phyloP scores from a whole-genome alignment of 257 asterid genomes.

The Lycium ferocissimum region DNA sequence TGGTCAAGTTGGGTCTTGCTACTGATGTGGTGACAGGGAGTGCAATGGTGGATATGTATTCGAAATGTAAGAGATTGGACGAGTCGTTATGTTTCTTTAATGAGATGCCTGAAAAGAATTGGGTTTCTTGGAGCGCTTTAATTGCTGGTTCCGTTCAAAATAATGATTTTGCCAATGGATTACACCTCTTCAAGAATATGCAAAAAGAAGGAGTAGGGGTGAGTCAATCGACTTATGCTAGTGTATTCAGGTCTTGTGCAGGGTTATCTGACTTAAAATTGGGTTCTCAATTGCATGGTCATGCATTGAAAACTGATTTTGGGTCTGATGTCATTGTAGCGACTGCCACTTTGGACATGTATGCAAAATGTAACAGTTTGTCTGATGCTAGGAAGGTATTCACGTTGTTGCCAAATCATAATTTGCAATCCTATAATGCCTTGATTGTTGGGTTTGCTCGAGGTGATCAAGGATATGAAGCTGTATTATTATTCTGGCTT shows the following conservation, averaged over 20 bases:
- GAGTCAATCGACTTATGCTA: slow-evolving; percentile 85
- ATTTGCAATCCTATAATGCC: slow-evolving; percentile 82
- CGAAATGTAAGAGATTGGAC: slow-evolving; percentile 73
- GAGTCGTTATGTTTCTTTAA: slow-evolving; percentile 57
- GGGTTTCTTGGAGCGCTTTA: slow-evolving; percentile 91
- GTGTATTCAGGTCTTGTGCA: slow-evolving; percentile 78
- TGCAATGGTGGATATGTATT: slow-evolving; percentile 84
- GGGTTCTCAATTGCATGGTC: slow-evolving; percentile 82
- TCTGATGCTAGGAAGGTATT: slow-evolving; percentile 65
- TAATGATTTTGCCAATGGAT: slow-evolving; percentile 53
- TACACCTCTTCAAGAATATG: slow-evolving; percentile 71
- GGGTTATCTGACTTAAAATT: slow-evolving; percentile 54
- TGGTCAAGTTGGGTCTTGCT: slow-evolving; percentile 62
- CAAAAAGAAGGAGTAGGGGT: slow-evolving; percentile 71
- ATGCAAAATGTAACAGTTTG: slow-evolving; percentile 68
- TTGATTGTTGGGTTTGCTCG: slow-evolving; percentile 77
- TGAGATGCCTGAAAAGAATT: slow-evolving; percentile 68
- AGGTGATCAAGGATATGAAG: slow-evolving; percentile 64
- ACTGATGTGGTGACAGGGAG: slow-evolving; percentile 76
- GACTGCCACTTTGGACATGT: slow-evolving; percentile 87
- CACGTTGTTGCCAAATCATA: slow-evolving; percentile 57
- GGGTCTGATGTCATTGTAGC: slow-evolving; percentile 75
- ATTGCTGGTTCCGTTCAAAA: slow-evolving; percentile 82
- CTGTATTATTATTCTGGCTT: slow-evolving; percentile 58
- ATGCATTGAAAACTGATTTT: slow-evolving; percentile 68